These are phyloP conservation scores for Picochlorum sp. DNA, from an alignment of 139 green algal genomes.

Conservation along the genomic window DNA sequence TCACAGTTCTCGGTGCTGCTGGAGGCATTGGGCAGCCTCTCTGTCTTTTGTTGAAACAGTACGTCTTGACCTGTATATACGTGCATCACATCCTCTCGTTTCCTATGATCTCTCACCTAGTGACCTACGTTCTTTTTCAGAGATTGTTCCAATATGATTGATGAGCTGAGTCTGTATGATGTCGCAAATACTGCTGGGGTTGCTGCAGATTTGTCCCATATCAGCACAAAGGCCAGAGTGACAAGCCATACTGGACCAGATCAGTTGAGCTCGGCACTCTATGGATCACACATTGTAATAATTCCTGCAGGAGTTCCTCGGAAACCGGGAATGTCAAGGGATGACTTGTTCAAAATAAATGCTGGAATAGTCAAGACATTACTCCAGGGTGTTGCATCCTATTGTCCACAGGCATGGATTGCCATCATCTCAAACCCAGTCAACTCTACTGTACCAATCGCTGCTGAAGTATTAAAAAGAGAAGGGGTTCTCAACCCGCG, in stretches of 20 bases:
- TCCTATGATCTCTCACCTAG: neutral
- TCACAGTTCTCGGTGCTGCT: constrained; percentile 69
- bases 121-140: neutral
- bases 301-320: constrained; percentile 92
- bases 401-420: constrained; percentile 68
- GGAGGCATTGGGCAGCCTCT: constrained; percentile 84
- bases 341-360: constrained; percentile 99
- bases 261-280: constrained; percentile 62
- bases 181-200: constrained; percentile 86
- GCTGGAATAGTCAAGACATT: constrained; percentile 74
- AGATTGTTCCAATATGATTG: neutral
- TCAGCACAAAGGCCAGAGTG: constrained; percentile 79
- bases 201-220: constrained; percentile 87
- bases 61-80: neutral
- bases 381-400: constrained; percentile 50
- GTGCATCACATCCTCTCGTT: no score
- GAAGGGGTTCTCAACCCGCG: constrained; percentile 79
- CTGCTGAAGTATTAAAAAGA: constrained; percentile 76
- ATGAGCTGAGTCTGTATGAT: constrained; percentile 91
- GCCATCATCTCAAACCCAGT: constrained; percentile 98
- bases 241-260: constrained; percentile 59
- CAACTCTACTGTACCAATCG: constrained; percentile 99
- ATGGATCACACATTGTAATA: constrained; percentile 76
- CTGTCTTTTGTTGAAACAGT: constrained; percentile 77
- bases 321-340: constrained; percentile 97